Evolutionary conservation across 108 stramenopile species (phyloP), one percentile per base, ranked within the genome.

Genomic region (Conticribra weissflogii): DNA sequence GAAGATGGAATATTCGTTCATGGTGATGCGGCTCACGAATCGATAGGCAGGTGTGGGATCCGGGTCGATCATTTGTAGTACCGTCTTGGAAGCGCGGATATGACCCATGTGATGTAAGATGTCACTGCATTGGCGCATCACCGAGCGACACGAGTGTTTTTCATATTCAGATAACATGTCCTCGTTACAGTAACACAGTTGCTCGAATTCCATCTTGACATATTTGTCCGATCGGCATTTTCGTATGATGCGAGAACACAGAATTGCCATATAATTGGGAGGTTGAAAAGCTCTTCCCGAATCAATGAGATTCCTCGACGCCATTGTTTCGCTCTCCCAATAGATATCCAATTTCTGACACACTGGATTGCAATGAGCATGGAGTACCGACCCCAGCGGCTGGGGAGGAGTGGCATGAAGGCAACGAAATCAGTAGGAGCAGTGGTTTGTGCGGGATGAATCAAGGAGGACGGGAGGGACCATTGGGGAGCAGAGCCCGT

Each of bases 1-100:
- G 25, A 63, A 65, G 18, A 90, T 76, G 49, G 73, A 80, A 59
- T 87, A 87, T n/a, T 72, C 83, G 81, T 90, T 90, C 54, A 84
- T 59, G 30, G 68, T 78, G 31, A 86, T 64, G 16, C 74, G 59
- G 27, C 72, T 53, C 47, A 87, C 54, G 68, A 85, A 78, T 18
- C 63, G 57, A 12, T 49, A 56, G 7, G 67, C 66, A 3, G 16
- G 44, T 14, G 28, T 63, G 50, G 60, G 49, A 54, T 70, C 53
- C 8, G 67, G 58, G 24, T 60, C 24, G 19, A 69, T 49, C 29
- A 69, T n/a, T 7, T 32, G 29, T 3, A 36, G 19, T 18, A 49
- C 67, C 18, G 41, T 3, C 29, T 58, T 49, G 29, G 54, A 66
- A 44, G 66, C 55, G 2, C 15, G 16, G 21, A n/a, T n/a, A 22